Conservation (phyloP, 306 rosid species). For the Corylus heterophylla region DNA sequence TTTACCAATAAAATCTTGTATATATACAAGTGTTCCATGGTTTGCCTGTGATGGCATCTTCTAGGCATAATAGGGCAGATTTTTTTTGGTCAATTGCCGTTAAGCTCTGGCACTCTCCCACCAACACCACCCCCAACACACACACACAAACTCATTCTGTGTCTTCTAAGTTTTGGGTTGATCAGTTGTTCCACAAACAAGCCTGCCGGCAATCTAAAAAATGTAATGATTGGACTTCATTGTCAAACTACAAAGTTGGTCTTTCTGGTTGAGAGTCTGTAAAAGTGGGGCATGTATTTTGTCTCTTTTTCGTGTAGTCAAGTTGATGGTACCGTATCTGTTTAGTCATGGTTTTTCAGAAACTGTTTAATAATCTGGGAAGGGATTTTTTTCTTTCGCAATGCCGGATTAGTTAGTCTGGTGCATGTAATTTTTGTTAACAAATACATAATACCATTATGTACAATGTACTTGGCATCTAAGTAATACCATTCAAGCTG, state of each 20-base stretch:
- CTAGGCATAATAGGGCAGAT: neutral
- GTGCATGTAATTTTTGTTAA: neutral
- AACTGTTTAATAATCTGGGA: neutral
- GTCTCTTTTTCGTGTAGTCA: neutral
- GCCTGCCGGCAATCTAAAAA: neutral
- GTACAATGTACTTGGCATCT: neutral
- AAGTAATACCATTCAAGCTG: conserved; percentile 3
- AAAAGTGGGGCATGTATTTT: neutral
- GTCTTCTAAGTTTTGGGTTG: neutral
- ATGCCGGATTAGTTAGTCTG: neutral
- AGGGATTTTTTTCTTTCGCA: neutral
- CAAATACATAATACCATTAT: too few species aligned
- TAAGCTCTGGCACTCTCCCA: neutral
- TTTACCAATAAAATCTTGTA: neutral
- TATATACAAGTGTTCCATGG: neutral
- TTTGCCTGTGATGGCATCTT: neutral
- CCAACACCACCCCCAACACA: too few species aligned
- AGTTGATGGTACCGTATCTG: neutral
- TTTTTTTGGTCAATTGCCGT: neutral
- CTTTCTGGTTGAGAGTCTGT: neutral
- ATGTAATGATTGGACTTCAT: neutral
- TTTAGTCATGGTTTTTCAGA: neutral
- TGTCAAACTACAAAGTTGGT: neutral
- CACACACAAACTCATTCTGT: neutral
- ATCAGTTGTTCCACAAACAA: conserved; percentile 5